Base-by-base conservation (phyloP, 768 basidiomycete species). In the Mrakia hoshinonis region DNA sequence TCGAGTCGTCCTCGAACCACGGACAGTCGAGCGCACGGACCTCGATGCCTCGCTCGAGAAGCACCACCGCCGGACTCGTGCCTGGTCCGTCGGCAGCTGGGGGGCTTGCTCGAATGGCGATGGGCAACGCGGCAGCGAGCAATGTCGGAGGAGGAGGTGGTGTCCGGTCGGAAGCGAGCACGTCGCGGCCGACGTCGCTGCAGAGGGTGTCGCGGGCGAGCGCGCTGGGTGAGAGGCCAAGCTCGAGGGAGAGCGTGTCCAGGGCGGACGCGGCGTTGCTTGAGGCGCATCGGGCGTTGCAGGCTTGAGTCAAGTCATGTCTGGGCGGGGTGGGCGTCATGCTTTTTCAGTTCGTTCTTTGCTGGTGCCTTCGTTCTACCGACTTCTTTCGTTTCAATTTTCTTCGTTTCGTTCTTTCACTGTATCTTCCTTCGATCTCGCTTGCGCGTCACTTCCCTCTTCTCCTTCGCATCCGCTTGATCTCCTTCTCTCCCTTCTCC, bases 201-300 rank as follows among this genome's bases (percentile, higher is more conserved):
- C 58, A 47, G 54, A 39, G 66, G 18, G 49, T 47, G 4, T 70
- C 67, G n/a, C 43, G 70, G 24, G 46, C 55, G 26, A 67, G 46
- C 15, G 52, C 54, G 9, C n/a, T 67, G 39, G 51, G 67, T 31
- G 62, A 52, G 49, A 36, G 54, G 51, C 26, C 20, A 47, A 67
- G 48, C 55, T 58, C 66, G 10, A 52, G 72, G 39, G 67, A 73
- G 31, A 67, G 65, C 18, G n/a, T 73, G 13, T 54, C 67, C 2
- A 43, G 72, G 31, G 67, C 60, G 10, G 67, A 67, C 20, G 46
- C 46, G 43, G 66, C 72, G 10, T 22, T n/a, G 10, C 61, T 34
- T n/a, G 71, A 72, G 43, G 71, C 66, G 31, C 52, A 65, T 2
- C 47, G 70, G 47, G 70, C 63, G 26, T 63, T 70, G 62, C 31